Percentiles rank a stretch among this genome's conserved stretches.
phyloP scores from a whole-genome alignment of 352 stramenopile species.

The Globisporangium okanoganense region DNA sequence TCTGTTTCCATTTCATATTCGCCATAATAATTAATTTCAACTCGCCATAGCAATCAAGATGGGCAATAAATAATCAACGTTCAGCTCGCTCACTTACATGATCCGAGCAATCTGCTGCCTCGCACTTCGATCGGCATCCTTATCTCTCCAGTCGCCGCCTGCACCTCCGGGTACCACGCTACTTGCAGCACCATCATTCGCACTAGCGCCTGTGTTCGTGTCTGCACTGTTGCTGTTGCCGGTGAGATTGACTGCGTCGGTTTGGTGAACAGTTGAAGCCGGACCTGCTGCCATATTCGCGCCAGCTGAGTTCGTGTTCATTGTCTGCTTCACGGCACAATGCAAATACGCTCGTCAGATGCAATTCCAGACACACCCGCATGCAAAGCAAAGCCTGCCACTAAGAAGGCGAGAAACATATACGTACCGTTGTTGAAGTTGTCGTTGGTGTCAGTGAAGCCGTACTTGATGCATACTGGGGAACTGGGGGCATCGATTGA shows the following conservation, averaged over 20 bases:
- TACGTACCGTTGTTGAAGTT: conserved; percentile 17
- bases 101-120: conserved; percentile 86
- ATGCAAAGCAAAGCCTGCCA: not conserved
- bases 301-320: conserved; percentile 7
- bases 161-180: conserved; percentile 17
- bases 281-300: not conserved
- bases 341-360: not conserved
- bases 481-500: conserved; percentile 70
- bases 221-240: conserved; percentile 6
- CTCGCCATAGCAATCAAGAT: not conserved
- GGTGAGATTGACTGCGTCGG: conserved; percentile 13
- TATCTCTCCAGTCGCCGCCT: conserved; percentile 76
- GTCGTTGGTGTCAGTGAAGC: conserved; percentile 34
- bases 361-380: not conserved
- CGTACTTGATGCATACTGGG: conserved; percentile 61
- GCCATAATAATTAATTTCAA: conserved; percentile 2
- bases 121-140: conserved; percentile 73
- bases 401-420: not conserved
- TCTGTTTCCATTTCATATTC: conserved; percentile 21
- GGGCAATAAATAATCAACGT: not conserved
- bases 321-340: conserved; percentile 12
- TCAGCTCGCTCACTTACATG: conserved; percentile 52
- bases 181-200: not conserved
- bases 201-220: conserved; percentile 14
- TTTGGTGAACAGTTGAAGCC: conserved; percentile 9